Conservation (phyloP, 345 rosid species). For the Brassica rapa region DNA sequence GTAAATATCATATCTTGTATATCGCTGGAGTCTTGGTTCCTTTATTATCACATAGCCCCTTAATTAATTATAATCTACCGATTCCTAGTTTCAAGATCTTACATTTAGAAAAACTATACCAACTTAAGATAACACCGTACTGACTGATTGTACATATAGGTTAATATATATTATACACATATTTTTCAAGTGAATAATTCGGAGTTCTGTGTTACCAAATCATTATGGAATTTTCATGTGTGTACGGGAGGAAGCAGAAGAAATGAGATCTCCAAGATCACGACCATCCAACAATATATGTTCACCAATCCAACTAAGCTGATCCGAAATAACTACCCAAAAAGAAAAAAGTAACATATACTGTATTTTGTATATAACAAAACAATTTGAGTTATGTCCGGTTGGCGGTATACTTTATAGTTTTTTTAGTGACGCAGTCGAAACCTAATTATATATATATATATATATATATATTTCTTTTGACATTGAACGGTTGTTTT, state of each 20-base stretch:
- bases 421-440: background rate
- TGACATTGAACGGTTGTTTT: background rate
- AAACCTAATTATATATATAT: background rate
- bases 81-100: background rate
- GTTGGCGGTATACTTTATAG: background rate
- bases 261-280: slow-evolving; percentile 18
- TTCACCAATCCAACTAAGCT: slow-evolving; percentile 11
- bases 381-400: background rate
- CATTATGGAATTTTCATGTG: slow-evolving; percentile 8
- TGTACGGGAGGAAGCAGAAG: slow-evolving; percentile 31
- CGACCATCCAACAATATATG: slow-evolving; percentile 19
- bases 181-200: background rate
- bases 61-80: background rate
- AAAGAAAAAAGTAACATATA: background rate
- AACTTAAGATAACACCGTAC: background rate
- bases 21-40: background rate
- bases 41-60: background rate
- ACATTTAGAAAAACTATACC: background rate
- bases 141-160: background rate
- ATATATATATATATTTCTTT: background rate
- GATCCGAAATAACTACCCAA: background rate
- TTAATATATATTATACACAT: background rate
- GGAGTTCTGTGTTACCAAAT: background rate
- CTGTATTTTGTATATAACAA: background rate
- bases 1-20: background rate